A percentile compares a stretch with the other conserved stretches of the same genome.
Evolutionary conservation across 1,284 basidiomycete genomes (phyloP).

Genomic region (Sanghuangporus sanghuang): DNA sequence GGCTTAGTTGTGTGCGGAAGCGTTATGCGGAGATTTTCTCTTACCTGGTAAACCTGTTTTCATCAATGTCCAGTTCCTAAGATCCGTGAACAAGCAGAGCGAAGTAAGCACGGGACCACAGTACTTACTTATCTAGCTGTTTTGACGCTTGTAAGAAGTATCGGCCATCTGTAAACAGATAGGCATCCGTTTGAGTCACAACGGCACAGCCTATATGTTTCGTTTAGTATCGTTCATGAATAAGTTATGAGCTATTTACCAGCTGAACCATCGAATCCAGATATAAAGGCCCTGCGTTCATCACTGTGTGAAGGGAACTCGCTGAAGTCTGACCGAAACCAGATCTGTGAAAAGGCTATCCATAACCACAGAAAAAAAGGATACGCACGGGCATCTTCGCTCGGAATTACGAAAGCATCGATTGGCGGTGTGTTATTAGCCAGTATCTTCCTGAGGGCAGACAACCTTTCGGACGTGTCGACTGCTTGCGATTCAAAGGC

Average conservation of each 20-base stretch:
- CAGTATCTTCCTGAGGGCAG: constrained; percentile 64
- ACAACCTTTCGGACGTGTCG: constrained; percentile 57
- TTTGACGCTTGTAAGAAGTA: constrained; percentile 92
- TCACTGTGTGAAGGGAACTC: constrained; percentile 88
- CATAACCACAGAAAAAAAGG: background rate
- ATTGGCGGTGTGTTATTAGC: constrained; percentile 49
- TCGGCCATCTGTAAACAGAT: constrained; percentile 88
- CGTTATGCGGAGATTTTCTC: background rate
- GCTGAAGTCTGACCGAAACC: constrained; percentile 64
- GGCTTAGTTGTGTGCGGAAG: constrained; percentile 6
- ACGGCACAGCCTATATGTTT: constrained; percentile 64
- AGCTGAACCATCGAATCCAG: constrained; percentile 91
- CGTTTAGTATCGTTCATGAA: constrained; percentile 7
- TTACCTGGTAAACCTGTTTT: constrained; percentile 78
- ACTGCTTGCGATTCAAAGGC: constrained; percentile 43
- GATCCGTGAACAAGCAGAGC: background rate
- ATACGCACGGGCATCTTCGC: constrained; percentile 81
- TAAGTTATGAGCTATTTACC: constrained; percentile 38
- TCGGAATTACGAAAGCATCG: constrained; percentile 74
- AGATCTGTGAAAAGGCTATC: background rate
- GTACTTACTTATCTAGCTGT: constrained; percentile 73
- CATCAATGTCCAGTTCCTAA: constrained; percentile 89
- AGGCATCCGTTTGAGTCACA: constrained; percentile 68
- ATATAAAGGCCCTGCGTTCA: constrained; percentile 81
- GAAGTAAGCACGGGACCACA: background rate